phyloP scores from a whole-genome alignment of 768 basidiomycete species.

The Udeniomyces megalosporus region DNA sequence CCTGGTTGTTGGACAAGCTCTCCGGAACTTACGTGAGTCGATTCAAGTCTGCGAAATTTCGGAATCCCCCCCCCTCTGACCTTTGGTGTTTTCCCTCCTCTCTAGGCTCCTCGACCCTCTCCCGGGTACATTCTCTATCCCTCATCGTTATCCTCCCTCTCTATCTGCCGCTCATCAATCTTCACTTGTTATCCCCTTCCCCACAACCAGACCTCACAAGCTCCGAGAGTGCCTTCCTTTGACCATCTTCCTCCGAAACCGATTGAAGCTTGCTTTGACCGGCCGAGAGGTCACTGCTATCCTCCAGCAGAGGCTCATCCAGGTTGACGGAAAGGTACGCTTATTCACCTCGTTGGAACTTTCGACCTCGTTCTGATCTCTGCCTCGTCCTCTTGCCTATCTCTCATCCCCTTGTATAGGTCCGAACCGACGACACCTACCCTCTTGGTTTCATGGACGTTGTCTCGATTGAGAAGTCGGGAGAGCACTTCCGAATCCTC shows the following conservation, averaged over 20 bases:
- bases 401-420: slow-evolving; percentile 24
- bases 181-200: slow-evolving; percentile 59
- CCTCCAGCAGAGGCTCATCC: slow-evolving; percentile 88
- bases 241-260: slow-evolving; percentile 92
- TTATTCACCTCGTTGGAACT: too few species aligned
- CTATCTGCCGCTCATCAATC: neutral
- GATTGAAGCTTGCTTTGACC: slow-evolving; percentile 96
- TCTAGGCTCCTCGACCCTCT: slow-evolving; percentile 2
- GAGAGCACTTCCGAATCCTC: slow-evolving; percentile 96
- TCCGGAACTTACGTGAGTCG: slow-evolving; percentile 32
- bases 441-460: slow-evolving; percentile 98
- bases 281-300: slow-evolving; percentile 91
- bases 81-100: slow-evolving; percentile 15
- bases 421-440: slow-evolving; percentile 91
- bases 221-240: slow-evolving; percentile 96
- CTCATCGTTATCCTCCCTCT: neutral
- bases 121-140: neutral
- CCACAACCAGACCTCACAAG: slow-evolving; percentile 97
- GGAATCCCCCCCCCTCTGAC: too few species aligned
- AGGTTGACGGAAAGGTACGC: slow-evolving; percentile 77
- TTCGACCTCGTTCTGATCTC: neutral
- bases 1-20: slow-evolving; percentile 99
- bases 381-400: neutral
- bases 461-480: slow-evolving; percentile 90
- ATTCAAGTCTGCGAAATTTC: neutral